Evolutionary conservation across 371 early-diverging fungal species (phyloP), one percentile per base, ranked within the genome.

Genomic region (Gilbertella persicaria): DNA sequence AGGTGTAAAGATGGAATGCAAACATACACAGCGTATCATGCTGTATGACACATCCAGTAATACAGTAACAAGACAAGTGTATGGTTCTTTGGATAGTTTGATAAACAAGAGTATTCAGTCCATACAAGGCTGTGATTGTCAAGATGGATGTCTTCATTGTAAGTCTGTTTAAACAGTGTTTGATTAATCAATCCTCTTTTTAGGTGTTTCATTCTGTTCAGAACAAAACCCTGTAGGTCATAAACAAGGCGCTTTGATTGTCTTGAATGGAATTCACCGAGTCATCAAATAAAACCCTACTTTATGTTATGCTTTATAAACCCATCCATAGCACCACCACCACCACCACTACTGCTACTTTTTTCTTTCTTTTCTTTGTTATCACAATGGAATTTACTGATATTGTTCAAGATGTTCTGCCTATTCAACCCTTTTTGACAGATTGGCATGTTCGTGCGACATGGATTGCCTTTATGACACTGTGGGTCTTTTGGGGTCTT

Each of bases 1-100:
- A n/a, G n/a, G n/a, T n/a, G n/a, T n/a, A n/a, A n/a, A n/a, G n/a
- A n/a, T n/a, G n/a, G n/a, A 79, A 48, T 79, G 79, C 41, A 79
- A 79, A 47, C n/a, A n/a, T n/a, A n/a, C n/a, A n/a, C n/a, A n/a
- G 4, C 64, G 71, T 33, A 33, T 33, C 10, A 13, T 13, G 2
- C 35, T 79, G 39, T 79, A 79, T 50, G 79, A 79, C 46, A 49
- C 66, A 3, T 66, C 73, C n/a, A 55, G 61, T 20, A 69, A 71
- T 4, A 33, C 33, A 33, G 51, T 71, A 5, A 43, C 66, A 5
- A 60, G 60, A 35, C 67, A 71, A 46, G 64, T 62, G 6, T 79
- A 66, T 41, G 49, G 60, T 2, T 58, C 60, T 25, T 73, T 79
- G 62, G 71, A 67, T 10, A 41, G 50, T 1, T 20, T 79, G 16